Conservation (phyloP, 2,329 filamentous ascomycete species). For the Zasmidium citrigriseum region DNA sequence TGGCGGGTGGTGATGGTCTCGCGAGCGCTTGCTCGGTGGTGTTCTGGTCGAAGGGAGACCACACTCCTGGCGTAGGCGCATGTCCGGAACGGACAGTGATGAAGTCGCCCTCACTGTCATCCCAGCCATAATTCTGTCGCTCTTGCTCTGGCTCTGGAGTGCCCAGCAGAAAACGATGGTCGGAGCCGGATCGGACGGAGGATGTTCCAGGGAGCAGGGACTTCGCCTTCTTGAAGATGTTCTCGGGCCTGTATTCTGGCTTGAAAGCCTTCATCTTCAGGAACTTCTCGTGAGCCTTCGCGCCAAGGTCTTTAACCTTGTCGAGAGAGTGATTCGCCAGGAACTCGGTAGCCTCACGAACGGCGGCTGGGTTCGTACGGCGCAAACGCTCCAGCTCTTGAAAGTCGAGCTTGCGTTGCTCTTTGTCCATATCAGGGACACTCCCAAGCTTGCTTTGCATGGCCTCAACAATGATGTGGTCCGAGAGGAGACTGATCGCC, state of each 20-base stretch:
- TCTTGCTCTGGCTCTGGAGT: neutral
- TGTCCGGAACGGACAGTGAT: neutral
- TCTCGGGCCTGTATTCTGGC: neutral
- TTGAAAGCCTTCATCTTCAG: neutral
- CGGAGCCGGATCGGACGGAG: too few relatives aligned
- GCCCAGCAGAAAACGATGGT: neutral
- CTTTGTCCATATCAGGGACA: neutral
- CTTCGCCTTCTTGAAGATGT: neutral
- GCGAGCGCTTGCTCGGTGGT: neutral
- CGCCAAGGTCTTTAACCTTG: neutral
- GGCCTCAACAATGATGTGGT: neutral
- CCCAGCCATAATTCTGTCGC: too few relatives aligned
- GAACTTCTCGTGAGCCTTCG: neutral
- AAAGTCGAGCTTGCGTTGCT: neutral
- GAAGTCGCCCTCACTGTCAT: neutral
- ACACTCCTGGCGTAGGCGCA: neutral
- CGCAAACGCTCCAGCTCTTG: neutral
- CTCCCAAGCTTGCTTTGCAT: neutral
- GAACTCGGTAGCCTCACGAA: slow-evolving; percentile 1
- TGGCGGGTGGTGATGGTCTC: neutral
- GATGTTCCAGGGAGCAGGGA: too few relatives aligned
- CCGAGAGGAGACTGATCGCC: neutral
- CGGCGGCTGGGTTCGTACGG: neutral
- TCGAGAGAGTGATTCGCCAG: neutral
- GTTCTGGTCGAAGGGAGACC: neutral